Evolutionary conservation across 306 rosid genomes (phyloP).

Genomic region (Comarum palustre): DNA sequence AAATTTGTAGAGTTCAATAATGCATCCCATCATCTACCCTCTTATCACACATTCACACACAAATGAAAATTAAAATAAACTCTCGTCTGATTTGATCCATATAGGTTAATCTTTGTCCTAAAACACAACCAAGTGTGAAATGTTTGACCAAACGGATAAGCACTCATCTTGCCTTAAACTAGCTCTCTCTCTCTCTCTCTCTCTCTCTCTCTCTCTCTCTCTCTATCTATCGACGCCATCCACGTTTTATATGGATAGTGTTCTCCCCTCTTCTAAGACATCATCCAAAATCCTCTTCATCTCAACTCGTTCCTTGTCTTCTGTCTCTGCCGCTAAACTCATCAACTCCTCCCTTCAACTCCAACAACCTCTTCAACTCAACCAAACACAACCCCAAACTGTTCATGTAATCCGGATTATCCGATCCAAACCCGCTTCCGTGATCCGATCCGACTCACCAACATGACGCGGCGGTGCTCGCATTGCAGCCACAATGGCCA

Average conservation of each 20-base stretch:
- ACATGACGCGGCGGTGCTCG: constrained; percentile 97
- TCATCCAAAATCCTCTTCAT: not conserved
- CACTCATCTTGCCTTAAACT: not conserved
- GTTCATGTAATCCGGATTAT: constrained; percentile 38
- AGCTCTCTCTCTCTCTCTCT: not conserved
- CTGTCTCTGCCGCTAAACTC: not conserved
- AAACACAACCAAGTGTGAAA: not conserved
- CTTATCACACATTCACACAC: not conserved
- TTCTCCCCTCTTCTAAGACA: constrained; percentile 32
- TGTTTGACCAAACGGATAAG: constrained; percentile 1
- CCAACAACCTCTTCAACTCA: constrained; percentile 5
- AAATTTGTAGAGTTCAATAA: too few relatives aligned
- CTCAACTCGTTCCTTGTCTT: not conserved
- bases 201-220: constrained; percentile 34
- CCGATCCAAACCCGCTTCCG: constrained; percentile 12
- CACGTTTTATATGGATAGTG: constrained; percentile 54
- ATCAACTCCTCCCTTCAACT: not conserved
- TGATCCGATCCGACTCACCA: constrained; percentile 23
- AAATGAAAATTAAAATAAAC: not conserved
- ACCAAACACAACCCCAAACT: constrained; percentile 6
- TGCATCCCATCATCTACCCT: too few relatives aligned
- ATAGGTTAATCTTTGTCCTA: not conserved
- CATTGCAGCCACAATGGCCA: constrained; percentile 99
- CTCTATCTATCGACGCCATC: constrained; percentile 40
- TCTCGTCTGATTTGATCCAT: not conserved